Evolutionary conservation across 306 rosid species (phyloP).

Genomic region (Gastrolobium villosum): DNA sequence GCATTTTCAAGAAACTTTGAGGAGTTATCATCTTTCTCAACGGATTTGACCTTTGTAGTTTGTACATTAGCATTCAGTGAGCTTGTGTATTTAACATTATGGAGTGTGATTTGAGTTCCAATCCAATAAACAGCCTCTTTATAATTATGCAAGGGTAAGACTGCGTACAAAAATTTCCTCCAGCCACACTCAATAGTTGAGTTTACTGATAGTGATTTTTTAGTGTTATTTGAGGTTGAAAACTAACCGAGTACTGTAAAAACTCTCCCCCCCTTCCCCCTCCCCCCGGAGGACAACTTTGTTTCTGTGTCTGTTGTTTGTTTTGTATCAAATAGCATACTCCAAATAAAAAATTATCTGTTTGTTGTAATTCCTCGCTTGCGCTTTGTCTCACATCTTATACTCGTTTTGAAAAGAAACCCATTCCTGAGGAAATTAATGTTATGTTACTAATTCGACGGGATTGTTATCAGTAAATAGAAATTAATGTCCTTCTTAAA

Average conservation of each 20-base stretch:
- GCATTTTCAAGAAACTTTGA: conserved; percentile 5
- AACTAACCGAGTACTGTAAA: background rate
- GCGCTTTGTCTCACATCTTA: conserved; percentile 8
- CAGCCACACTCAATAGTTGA: too few species aligned
- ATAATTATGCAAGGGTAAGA: too few species aligned
- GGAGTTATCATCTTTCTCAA: conserved; percentile 14
- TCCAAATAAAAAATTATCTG: background rate
- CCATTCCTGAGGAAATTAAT: background rate
- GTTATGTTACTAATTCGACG: conserved; percentile 1
- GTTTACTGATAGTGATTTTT: too few species aligned
- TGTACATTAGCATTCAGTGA: conserved; percentile 9
- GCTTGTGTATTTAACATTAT: conserved; percentile 34
- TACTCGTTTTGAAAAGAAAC: background rate
- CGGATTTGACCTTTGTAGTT: conserved; percentile 15
- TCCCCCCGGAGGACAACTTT: background rate
- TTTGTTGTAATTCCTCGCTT: conserved; percentile 30
- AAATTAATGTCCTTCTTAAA: conserved; percentile 12
- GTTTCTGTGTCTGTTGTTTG: conserved; percentile 20
- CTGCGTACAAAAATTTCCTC: too few species aligned
- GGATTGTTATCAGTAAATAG: background rate
- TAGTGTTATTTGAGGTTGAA: conserved; percentile 33
- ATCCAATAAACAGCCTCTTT: too few species aligned
- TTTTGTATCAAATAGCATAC: background rate
- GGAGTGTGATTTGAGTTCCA: conserved; percentile 28
- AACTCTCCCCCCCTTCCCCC: background rate